Percentiles rank a stretch among this genome's conserved stretches.
phyloP scores from a whole-genome alignment of 1,284 basidiomycete genomes.

The Puccinia horiana region DNA sequence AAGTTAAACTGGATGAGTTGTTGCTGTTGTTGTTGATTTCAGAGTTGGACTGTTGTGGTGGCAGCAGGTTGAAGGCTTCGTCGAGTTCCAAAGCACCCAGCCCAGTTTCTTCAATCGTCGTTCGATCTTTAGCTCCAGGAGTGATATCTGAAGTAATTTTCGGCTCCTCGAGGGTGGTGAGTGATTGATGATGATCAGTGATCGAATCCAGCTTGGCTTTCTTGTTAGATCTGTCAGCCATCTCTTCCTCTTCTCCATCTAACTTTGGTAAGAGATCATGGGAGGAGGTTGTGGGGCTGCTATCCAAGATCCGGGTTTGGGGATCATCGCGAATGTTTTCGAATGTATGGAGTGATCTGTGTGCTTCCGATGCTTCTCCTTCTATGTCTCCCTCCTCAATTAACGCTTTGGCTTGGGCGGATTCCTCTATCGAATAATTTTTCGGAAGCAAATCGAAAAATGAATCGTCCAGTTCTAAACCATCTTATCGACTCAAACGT shows the following conservation, averaged over 20 bases:
- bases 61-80: not conserved
- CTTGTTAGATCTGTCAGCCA: not conserved
- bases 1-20: not conserved
- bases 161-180: not conserved
- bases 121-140: not conserved
- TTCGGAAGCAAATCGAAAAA: not conserved
- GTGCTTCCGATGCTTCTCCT: slow-evolving; percentile 40
- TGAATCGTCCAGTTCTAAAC: not conserved
- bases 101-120: not conserved
- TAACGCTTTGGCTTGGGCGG: slow-evolving; percentile 10
- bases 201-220: slow-evolving; percentile 1
- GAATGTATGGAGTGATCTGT: not conserved
- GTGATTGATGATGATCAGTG: not conserved
- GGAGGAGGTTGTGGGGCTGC: not conserved
- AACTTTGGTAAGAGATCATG: not conserved
- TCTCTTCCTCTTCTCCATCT: not conserved
- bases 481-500: not conserved
- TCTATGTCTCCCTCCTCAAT: slow-evolving; percentile 32
- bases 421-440: not conserved
- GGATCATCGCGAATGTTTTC: slow-evolving; percentile 12
- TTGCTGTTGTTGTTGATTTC: not conserved
- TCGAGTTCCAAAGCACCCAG: not conserved
- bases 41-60: not conserved
- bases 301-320: not conserved
- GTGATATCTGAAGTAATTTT: not conserved